Conservation (phyloP, 225 moss, liverwort and hornwort species). For the Thuidium tamariscinum region DNA sequence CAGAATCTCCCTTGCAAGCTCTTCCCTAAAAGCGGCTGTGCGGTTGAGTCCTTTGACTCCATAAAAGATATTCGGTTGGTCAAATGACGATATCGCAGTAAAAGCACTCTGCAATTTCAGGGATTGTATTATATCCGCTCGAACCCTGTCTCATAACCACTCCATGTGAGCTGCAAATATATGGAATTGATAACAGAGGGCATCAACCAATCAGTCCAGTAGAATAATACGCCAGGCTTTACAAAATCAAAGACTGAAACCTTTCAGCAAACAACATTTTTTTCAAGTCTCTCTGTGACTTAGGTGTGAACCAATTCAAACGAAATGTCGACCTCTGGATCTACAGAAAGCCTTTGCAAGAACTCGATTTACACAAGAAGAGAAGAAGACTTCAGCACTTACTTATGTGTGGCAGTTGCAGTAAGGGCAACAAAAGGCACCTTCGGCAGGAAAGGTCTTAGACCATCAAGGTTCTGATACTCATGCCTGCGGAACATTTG, state of each 20-base stretch:
- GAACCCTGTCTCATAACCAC: constrained; percentile 45
- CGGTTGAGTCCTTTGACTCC: constrained; percentile 67
- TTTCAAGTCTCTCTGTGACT: not conserved
- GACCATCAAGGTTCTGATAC: constrained; percentile 51
- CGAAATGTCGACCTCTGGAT: not conserved
- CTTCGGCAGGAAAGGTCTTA: constrained; percentile 64
- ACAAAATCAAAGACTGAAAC: not conserved
- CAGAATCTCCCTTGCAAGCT: constrained; percentile 63
- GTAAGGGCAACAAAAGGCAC: constrained; percentile 89
- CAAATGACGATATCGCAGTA: constrained; percentile 65
- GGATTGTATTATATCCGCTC: constrained; percentile 58
- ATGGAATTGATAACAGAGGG: not conserved
- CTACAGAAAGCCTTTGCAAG: not conserved
- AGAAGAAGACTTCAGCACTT: constrained; percentile 3
- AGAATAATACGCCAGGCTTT: constrained; percentile 7
- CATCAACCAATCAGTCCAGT: not conserved
- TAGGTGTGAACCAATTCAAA: not conserved
- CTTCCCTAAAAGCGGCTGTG: constrained; percentile 64
- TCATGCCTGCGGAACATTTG: constrained; percentile 41
- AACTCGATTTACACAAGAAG: not conserved
- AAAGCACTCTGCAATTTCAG: constrained; percentile 48
- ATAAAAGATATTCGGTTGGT: constrained; percentile 77
- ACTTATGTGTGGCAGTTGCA: constrained; percentile 82
- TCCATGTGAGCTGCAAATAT: not conserved
- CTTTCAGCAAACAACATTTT: not conserved